Evolutionary conservation across 345 rosid genomes (phyloP), one percentile per base, ranked within the genome.

Genomic region (Cochlearia excelsa): DNA sequence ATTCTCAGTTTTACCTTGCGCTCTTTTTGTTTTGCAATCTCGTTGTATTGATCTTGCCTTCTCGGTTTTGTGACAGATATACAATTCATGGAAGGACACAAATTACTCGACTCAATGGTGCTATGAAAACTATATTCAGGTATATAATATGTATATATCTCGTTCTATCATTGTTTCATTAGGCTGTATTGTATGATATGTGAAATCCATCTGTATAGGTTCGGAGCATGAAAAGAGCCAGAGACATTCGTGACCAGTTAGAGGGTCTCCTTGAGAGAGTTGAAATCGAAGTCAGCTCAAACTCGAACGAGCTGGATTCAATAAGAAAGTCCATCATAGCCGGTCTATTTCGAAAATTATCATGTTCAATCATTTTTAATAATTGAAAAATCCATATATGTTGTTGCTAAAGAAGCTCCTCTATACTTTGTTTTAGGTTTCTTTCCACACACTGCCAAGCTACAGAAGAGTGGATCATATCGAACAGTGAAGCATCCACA

Each of bases 221-320:
- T 10, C 76, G 90, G 79, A 90, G 97, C 57, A 90, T 87, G 88
- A 90, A 90, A 66, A 84, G 95, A 59, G 93, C 97, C 16, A 79
- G 95, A 72, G 97, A 90, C 62, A 76, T 85, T 3, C 71, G 95
- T 46, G 93, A 87, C 65, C 97, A 90, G 55, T 65, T 87, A 75
- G 88, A 83, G 69, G 88, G 93, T 29, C 97, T 87, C 54, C 64
- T 87, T 45, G 88, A 84, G 77, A 81, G 93, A 76, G 93, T 84
- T 66, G 97, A 87, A 70, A 90, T 87, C 57, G 88, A 87, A 72
- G 7, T 81, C 9, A 63, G 77, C 35, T 74, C 90, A 33, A 75
- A 77, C 72, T 3, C 60, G 26, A 77, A 69, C 41, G 86, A 84
- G 54, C 67, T 83, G 51, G 95, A 90, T 49, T 53, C 75, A 29